These are phyloP conservation scores for Apocynum venetum DNA, from an alignment of 257 asterid genomes.

Conservation along the genomic window DNA sequence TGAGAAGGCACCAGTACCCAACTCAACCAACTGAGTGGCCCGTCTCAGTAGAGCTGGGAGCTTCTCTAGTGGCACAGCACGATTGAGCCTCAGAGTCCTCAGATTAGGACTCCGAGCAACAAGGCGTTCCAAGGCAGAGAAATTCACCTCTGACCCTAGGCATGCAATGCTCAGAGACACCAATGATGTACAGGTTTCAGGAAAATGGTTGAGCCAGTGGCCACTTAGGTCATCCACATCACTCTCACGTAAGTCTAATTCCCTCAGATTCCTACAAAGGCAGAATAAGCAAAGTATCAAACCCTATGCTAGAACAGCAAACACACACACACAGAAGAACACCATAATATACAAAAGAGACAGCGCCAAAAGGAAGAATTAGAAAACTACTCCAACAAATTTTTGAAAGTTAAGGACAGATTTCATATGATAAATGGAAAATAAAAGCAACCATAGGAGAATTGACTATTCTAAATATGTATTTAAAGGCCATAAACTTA, in stretches of 20 bases:
- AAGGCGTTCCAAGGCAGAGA: constrained; percentile 39
- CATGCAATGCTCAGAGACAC: constrained; percentile 43
- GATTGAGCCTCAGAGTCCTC: constrained; percentile 41
- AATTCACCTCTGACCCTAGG: constrained; percentile 38
- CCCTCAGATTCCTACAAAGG: constrained; percentile 36
- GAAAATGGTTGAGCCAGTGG: constrained; percentile 46
- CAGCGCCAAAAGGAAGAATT: not conserved
- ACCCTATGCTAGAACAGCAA: not conserved
- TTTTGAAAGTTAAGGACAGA: not conserved
- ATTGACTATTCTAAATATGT: not conserved
- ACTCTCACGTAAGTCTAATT: constrained; percentile 46
- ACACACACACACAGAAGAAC: no score
- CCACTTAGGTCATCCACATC: constrained; percentile 52
- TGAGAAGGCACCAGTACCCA: constrained; percentile 39
- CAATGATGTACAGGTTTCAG: constrained; percentile 38
- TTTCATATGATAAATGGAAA: not conserved
- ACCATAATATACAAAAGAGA: not conserved
- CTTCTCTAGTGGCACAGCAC: constrained; percentile 45
- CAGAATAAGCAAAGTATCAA: not conserved
- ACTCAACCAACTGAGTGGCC: constrained; percentile 39
- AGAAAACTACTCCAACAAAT: not conserved
- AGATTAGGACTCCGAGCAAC: constrained; percentile 36
- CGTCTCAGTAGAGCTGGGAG: constrained; percentile 35
- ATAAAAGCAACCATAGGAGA: not conserved
- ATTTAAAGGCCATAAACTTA: not conserved